These are phyloP conservation scores for Crithidia mellificae DNA, from an alignment of 208 protist genomes.

Conservation along the genomic window DNA sequence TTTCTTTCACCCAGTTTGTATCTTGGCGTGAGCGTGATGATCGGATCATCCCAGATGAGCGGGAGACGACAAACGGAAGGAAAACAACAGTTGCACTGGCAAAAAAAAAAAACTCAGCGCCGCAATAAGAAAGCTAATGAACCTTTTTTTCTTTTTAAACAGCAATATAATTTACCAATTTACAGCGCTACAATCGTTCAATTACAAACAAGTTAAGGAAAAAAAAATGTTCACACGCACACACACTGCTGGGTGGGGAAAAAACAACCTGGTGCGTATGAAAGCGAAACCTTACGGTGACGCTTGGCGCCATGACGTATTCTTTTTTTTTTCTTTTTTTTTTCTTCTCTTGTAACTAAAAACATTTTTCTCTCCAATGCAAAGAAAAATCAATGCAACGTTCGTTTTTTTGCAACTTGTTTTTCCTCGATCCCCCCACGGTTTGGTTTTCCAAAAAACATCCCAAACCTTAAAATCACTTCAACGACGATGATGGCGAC, in stretches of 20 bases:
- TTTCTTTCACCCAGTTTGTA: neutral
- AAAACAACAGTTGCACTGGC: neutral
- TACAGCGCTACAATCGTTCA: neutral
- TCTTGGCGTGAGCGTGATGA: slow-evolving; percentile 15
- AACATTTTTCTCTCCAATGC: slow-evolving; percentile 18
- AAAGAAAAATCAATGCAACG: slow-evolving; percentile 6
- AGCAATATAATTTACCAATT: neutral
- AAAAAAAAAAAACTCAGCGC: neutral
- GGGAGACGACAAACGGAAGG: neutral
- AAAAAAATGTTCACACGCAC: slow-evolving; percentile 10
- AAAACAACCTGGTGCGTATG: slow-evolving; percentile 1
- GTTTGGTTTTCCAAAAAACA: neutral
- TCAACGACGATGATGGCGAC: slow-evolving; percentile 13
- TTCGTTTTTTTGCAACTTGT: slow-evolving; percentile 5
- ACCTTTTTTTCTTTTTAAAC: neutral
- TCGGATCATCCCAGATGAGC: slow-evolving; percentile 11
- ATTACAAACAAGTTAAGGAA: neutral
- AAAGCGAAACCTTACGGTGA: slow-evolving; percentile 3
- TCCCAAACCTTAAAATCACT: slow-evolving; percentile 13
- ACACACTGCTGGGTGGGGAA: neutral
- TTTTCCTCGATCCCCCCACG: slow-evolving; percentile 12
- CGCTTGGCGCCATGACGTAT: slow-evolving; percentile 1
- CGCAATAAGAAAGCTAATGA: neutral
- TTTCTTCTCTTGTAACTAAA: slow-evolving; percentile 25
- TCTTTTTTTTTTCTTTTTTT: slow-evolving; percentile 31